Evolutionary conservation across 768 basidiomycete species (phyloP), one percentile per base, ranked within the genome.

Genomic region (Termitomyces titanicus): DNA sequence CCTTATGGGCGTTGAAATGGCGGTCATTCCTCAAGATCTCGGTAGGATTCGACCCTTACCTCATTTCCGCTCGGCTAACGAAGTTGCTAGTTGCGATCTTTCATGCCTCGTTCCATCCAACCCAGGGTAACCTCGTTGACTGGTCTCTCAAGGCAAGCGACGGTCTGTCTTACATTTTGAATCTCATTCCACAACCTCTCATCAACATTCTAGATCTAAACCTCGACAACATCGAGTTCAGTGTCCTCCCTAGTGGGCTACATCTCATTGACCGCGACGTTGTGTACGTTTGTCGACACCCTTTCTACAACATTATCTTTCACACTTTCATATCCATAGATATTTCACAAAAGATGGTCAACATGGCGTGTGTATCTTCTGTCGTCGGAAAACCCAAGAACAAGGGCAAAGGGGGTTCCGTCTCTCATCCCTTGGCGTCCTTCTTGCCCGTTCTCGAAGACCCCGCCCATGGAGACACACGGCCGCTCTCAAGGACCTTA

Each of bases 91-190:
- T 89, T 64, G 88, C 89, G 11, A 86, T 92, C 66, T 92, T 92
- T 58, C 89, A 92, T 70, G 79, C 85, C 17, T 89, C 89, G 6
- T 93, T 93, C 63, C 91, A 93, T 70, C 87, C 89, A 1, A 93
- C 89, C 20, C 79, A 82, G 60, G 91, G 91, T 13, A 92, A 91
- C 66, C 67, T 85, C 13, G 74, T 92, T 13, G 90, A 92, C 68
- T 93, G 92, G 91, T 83, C 78, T 42, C 65, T 88, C 29, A 89
- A 84, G 64, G 82, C 84, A 9, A 83, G 75, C 65, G 80, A 89
- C 56, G 88, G 89, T 86, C 40, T 40, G 77, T 61, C 12, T 24
- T 13, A 35, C 8, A 22, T 5, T 15, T 15, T 17, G 10, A 29
- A 22, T 24, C 27, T 18, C 33, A 18, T 13, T 35, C 53, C 44